Percentiles rank a stretch among this genome's conserved stretches.
phyloP scores from a whole-genome alignment of 140 eudicot genomes.

The Erigeron philadelphicus region DNA sequence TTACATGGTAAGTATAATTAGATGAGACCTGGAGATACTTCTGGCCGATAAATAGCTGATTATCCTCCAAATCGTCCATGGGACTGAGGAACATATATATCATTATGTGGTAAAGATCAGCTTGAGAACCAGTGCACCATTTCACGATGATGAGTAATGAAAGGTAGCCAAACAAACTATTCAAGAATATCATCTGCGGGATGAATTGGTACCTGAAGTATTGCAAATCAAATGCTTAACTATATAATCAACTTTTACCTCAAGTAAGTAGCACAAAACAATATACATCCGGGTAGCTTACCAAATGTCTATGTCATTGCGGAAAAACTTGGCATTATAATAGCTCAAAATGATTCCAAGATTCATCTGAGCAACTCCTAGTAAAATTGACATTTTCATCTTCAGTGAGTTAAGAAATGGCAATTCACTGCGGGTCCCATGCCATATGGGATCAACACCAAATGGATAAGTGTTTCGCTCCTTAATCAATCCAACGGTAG shows the following conservation, averaged over 20 bases:
- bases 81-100: conserved; percentile 93
- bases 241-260: not conserved
- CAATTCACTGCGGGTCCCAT: conserved; percentile 82
- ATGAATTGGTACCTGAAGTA: conserved; percentile 70
- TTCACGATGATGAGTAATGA: conserved; percentile 74
- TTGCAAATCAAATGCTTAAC: conserved; percentile 10
- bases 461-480: conserved; percentile 77
- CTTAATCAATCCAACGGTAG: conserved; percentile 63
- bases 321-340: conserved; percentile 68
- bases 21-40: conserved; percentile 66
- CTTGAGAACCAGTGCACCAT: conserved; percentile 92
- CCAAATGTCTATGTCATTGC: conserved; percentile 62
- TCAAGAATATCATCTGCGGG: conserved; percentile 80
- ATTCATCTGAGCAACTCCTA: conserved; percentile 91
- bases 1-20: not conserved
- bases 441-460: conserved; percentile 95
- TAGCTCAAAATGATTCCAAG: conserved; percentile 79
- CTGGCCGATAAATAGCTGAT: conserved; percentile 75
- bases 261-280: conserved; percentile 2
- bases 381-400: conserved; percentile 93
- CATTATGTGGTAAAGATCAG: conserved; percentile 87
- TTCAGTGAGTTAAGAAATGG: conserved; percentile 89
- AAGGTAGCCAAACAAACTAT: conserved; percentile 84
- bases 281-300: conserved; percentile 26
- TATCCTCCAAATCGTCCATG: conserved; percentile 67